phyloP scores from a whole-genome alignment of 345 rosid genomes.

The Moricandia arvensis region DNA sequence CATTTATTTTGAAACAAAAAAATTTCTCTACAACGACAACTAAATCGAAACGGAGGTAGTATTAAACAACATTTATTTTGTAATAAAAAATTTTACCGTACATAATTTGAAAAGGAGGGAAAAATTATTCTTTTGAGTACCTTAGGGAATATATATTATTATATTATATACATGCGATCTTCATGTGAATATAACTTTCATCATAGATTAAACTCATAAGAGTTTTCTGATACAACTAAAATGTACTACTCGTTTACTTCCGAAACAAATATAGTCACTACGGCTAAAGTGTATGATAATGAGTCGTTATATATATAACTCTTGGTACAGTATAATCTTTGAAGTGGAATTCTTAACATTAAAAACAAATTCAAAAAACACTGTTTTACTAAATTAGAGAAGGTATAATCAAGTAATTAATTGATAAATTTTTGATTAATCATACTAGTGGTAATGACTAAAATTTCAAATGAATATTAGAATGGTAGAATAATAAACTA shows the following conservation, averaged over 20 bases:
- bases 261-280: not conserved
- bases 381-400: not conserved
- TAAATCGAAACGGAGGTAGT: too few species aligned
- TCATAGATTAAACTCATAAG: not conserved
- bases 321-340: not conserved
- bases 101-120: too few species aligned
- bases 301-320: not conserved
- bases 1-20: too few species aligned
- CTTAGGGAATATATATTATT: not conserved
- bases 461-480: not conserved
- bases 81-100: too few species aligned
- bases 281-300: not conserved
- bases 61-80: not conserved
- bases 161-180: not conserved
- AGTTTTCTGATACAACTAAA: not conserved
- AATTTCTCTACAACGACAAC: too few species aligned
- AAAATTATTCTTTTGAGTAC: not conserved
- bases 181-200: not conserved
- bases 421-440: not conserved
- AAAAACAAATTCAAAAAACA: not conserved
- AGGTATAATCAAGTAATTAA: not conserved
- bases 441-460: not conserved
- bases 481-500: not conserved
- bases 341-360: not conserved
- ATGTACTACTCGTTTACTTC: not conserved